Conservation (phyloP, 495 filamentous ascomycete species). For the Endocarpon pusillum region DNA sequence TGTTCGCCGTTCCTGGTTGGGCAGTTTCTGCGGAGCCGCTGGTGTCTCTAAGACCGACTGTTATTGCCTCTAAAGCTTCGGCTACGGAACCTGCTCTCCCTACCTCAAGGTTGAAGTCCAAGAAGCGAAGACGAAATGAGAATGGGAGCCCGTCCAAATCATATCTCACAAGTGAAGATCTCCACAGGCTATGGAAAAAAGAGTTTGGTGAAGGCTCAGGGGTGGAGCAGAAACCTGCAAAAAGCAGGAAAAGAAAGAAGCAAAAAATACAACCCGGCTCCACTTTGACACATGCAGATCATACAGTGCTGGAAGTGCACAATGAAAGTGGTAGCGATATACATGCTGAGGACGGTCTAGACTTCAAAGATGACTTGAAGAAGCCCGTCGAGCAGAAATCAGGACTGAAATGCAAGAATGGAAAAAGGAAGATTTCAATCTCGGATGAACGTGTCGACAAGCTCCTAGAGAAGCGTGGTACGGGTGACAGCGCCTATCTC, state of each 20-base stretch:
- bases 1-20: slow-evolving; percentile 94
- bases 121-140: slow-evolving; percentile 37
- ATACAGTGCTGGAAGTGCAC: slow-evolving; percentile 11
- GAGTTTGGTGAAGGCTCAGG: slow-evolving; percentile 17
- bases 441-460: not conserved
- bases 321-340: slow-evolving; percentile 24
- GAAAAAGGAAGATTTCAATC: not conserved
- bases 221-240: slow-evolving; percentile 26
- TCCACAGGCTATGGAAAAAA: slow-evolving; percentile 37
- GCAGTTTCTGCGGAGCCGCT: slow-evolving; percentile 64
- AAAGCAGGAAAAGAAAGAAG: slow-evolving; percentile 7
- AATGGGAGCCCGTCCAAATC: slow-evolving; percentile 20
- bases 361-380: not conserved
- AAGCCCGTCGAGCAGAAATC: not conserved
- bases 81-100: slow-evolving; percentile 13
- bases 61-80: slow-evolving; percentile 8
- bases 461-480: slow-evolving; percentile 14
- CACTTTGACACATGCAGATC: slow-evolving; percentile 6
- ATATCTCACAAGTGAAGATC: slow-evolving; percentile 50
- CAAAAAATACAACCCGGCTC: slow-evolving; percentile 1
- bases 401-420: not conserved
- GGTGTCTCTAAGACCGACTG: slow-evolving; percentile 20
- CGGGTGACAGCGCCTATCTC: slow-evolving; percentile 6
- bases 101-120: slow-evolving; percentile 20
- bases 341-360: slow-evolving; percentile 5